Percentiles rank a stretch among this genome's conserved stretches.
Evolutionary conservation across 768 basidiomycete species (phyloP).

Genomic region (Mycena rosella): DNA sequence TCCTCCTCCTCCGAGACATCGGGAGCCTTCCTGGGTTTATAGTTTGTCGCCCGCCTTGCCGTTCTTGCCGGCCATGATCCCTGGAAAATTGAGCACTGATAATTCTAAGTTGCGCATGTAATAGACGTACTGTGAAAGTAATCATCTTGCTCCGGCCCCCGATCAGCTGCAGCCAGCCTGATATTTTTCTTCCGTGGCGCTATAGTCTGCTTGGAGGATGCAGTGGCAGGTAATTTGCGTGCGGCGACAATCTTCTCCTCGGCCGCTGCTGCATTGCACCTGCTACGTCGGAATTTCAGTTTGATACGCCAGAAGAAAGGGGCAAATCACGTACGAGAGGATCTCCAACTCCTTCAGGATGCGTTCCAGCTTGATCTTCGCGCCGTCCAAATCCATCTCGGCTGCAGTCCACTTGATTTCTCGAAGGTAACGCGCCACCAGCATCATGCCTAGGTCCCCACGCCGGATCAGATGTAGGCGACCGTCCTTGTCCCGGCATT

Average conservation of each 20-base stretch:
- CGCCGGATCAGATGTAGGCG: constrained; percentile 14
- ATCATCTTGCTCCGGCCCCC: background rate
- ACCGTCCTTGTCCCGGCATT: constrained; percentile 12
- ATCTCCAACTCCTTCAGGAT: constrained; percentile 19
- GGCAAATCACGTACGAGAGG: constrained; percentile 5
- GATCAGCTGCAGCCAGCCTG: background rate
- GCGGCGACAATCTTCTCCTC: no score
- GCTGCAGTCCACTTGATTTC: constrained; percentile 7
- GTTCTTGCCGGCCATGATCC: background rate
- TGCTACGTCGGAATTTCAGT: background rate
- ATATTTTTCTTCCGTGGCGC: background rate
- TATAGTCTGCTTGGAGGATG: background rate
- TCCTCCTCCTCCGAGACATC: constrained; percentile 3
- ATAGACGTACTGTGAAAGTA: background rate
- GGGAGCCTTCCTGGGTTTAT: background rate
- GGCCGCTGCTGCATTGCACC: background rate
- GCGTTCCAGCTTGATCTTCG: constrained; percentile 6
- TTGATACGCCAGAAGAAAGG: background rate
- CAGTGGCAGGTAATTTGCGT: no score
- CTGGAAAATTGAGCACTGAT: background rate
- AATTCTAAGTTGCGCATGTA: no score
- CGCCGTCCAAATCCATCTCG: constrained; percentile 12
- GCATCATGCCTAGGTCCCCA: constrained; percentile 6
- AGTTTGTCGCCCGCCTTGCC: background rate
- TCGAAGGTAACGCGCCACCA: constrained; percentile 4